phyloP scores from a whole-genome alignment of 2,329 filamentous ascomycete species.

The Bimuria novae-zelandiae region DNA sequence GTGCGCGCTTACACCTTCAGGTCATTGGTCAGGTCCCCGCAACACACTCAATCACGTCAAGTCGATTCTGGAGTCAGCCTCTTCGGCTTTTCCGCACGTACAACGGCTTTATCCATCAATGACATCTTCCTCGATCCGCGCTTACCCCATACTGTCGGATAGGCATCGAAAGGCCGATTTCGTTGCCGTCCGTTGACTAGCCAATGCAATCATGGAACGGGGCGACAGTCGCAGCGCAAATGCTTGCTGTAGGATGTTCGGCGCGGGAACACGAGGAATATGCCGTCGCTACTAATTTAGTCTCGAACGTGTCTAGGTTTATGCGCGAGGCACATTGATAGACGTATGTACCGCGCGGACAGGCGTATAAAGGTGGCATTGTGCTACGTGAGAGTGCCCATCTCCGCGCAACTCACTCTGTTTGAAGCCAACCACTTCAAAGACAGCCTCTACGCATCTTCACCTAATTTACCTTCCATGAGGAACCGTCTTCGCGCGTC shows the following conservation, averaged over 20 bases:
- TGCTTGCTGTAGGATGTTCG: constrained; percentile 4
- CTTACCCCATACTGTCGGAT: constrained; percentile 6
- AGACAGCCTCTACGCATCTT: background rate
- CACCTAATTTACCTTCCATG: constrained; percentile 2
- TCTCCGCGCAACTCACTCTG: background rate
- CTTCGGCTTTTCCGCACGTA: constrained; percentile 4
- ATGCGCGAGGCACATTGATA: constrained; percentile 1
- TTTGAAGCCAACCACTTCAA: background rate
- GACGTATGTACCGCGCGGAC: background rate
- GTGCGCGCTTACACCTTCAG: background rate
- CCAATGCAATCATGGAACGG: constrained; percentile 8
- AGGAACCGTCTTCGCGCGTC: constrained; percentile 4
- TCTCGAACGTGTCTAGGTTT: background rate
- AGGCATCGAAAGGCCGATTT: constrained; percentile 2
- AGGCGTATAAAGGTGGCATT: constrained; percentile 11
- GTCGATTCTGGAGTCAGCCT: constrained; percentile 5
- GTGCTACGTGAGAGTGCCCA: constrained; percentile 2
- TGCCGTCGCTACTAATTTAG: constrained; percentile 11
- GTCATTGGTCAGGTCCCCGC: constrained; percentile 1
- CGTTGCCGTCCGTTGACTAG: background rate
- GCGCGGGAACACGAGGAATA: background rate
- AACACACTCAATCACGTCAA: background rate
- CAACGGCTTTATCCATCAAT: constrained; percentile 6
- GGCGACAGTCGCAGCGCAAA: constrained; percentile 4
- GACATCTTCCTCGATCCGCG: constrained; percentile 7